Base-by-base conservation (phyloP, 805 yeast genomes). In the Vanderwaltozyma tropicalis region DNA sequence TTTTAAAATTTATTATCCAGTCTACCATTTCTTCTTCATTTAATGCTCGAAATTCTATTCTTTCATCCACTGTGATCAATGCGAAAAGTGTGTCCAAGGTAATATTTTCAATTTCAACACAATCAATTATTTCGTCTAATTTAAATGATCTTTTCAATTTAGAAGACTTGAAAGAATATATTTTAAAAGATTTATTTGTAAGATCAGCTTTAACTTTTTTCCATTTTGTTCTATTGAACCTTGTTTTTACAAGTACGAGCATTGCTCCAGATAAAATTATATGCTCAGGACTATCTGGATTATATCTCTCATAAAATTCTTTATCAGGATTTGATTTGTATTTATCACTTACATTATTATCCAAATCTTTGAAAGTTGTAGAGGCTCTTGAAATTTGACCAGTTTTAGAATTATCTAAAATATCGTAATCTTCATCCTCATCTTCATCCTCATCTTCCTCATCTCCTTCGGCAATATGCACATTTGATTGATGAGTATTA, bases 1-100 rank as follows among this genome's bases (percentile, higher is more conserved):
- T 45, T 35, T 50, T 50, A 32, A 48, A 39, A 33, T 42, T 44
- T 22, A 50, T 45, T 14, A 50, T 48, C 54, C 54, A 50, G 16
- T 50, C 54, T 19, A 50, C 42, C 28, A 47, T 37, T 17, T 50
- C 52, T 32, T 42, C 38, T 24, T 45, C 54, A 34, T 39, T 47
- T 11, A 37, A 30, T 3, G 52, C 48, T 18, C 41, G 42, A 17
- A 50, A 44, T 29, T 45, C 41, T 15, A 48, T 21, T 19, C 54
- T 34, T 39, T 46, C 48, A 31, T 44, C 43, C 5, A 41, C 31
- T 5, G 52, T 41, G 4, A 50, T 42, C 16, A 50, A 31, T 5
- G 49, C 51, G 35, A 50, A 48, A 11, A 35, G 32, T 5, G 46
- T 43, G 19, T 46, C 46, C 30, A 35, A 28, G 12, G 17, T 19